Evolutionary conservation across 192 early-diverging fungal species (phyloP).

Genomic region (Dissophora globulifera): DNA sequence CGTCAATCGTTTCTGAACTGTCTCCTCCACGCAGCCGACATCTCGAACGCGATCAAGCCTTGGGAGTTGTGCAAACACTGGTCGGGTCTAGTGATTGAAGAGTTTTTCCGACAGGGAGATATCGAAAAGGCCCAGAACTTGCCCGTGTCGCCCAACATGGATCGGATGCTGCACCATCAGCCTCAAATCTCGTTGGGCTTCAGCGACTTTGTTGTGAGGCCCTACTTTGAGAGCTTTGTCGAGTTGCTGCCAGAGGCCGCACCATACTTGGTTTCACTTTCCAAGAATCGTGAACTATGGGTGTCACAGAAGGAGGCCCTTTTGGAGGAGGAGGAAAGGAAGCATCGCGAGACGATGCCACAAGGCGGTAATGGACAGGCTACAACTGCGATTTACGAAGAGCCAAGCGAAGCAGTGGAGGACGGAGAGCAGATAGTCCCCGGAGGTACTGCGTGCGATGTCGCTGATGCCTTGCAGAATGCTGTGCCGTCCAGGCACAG

Average conservation of each 20-base stretch:
- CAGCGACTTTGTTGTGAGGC: slow-evolving; percentile 85
- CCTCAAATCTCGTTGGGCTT: slow-evolving; percentile 84
- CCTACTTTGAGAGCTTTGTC: slow-evolving; percentile 87
- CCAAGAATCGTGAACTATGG: slow-evolving; percentile 69
- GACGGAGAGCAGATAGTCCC: too few species aligned
- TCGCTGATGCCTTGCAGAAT: too few species aligned
- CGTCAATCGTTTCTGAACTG: slow-evolving; percentile 71
- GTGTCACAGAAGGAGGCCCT: slow-evolving; percentile 43
- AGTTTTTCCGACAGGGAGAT: slow-evolving; percentile 92
- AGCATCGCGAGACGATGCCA: not conserved
- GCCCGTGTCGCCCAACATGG: slow-evolving; percentile 92
- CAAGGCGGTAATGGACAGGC: too few species aligned
- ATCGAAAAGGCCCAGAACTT: slow-evolving; percentile 77
- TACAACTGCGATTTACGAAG: too few species aligned
- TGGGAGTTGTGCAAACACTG: slow-evolving; percentile 88
- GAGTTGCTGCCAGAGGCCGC: slow-evolving; percentile 77
- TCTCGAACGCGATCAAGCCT: slow-evolving; percentile 88
- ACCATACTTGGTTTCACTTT: slow-evolving; percentile 65
- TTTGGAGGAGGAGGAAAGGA: not conserved
- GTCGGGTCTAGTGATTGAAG: slow-evolving; percentile 87
- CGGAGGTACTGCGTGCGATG: too few species aligned
- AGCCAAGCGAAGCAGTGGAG: too few species aligned
- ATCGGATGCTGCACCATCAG: slow-evolving; percentile 76
- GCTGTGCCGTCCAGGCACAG: too few species aligned
- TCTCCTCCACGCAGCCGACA: slow-evolving; percentile 90